Evolutionary conservation across 1,139 yeast genomes (phyloP), one percentile per base, ranked within the genome.

Genomic region (Sugiyamaella sp.): DNA sequence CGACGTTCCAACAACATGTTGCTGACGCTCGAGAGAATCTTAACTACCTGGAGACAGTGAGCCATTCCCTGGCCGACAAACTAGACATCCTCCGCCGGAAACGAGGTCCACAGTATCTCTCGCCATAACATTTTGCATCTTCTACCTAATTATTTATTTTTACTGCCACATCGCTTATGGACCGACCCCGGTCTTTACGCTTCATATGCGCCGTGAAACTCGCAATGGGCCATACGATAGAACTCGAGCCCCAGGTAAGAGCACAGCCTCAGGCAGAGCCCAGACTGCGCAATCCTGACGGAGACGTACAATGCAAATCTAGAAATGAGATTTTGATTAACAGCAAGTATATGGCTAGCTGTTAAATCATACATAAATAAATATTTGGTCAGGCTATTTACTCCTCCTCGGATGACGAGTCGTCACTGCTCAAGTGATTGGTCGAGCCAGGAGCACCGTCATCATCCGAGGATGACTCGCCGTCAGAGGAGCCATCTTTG

Each of bases 361-460:
- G 43, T 37, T 20, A 40, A 44, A 44, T 44, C 47, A 33, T 46
- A 46, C 49, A 46, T 46, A 46, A 38, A 47, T 47, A 47, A 38
- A 38, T 39, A 47, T 32, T 46, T 22, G n/a, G 21, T 45, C 38
- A 29, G 37, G 14, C 17, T n/a, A 20, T 17, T 54, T 58, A 69
- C 63, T 69, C 72, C 52, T 68, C 71, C 51, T 69, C 72, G 8
- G 68, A 64, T 20, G 66, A 59, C 9, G 71, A 67, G 51, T 63
- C 68, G 45, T 64, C 57, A 24, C 59, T 57, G 41, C 56, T 50
- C 21, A 56, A 57, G 37, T 56, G 58, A 37, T 60, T 57, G 25
- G 53, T 68, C 49, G 63, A 63, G 27, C 40, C 47, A 20, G 40
- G 35, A 38, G 62, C 63, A 38, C 56, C 60, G 14, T 51, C 60